Percentiles rank a stretch among this genome's conserved stretches.
Evolutionary conservation across 2,329 filamentous ascomycete genomes (phyloP).

Genomic region (Pseudomassariella vexata): DNA sequence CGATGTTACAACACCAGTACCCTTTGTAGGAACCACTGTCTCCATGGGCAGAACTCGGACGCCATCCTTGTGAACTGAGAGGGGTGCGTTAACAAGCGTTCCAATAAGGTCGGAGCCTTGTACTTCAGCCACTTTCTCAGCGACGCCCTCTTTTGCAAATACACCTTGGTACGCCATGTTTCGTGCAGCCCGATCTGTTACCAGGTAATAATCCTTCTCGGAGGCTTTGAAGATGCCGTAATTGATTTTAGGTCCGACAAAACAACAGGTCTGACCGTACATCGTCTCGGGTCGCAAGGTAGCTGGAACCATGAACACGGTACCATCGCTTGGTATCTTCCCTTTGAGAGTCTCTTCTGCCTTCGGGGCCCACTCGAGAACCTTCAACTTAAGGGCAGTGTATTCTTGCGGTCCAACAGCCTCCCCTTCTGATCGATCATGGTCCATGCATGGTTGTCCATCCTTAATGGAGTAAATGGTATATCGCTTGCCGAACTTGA

Average conservation of each 20-base stretch:
- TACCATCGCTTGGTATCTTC: constrained; percentile 72
- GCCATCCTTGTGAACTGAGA: constrained; percentile 77
- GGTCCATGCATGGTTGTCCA: constrained; percentile 81
- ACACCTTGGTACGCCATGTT: constrained; percentile 96
- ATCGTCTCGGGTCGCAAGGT: constrained; percentile 95
- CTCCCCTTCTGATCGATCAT: constrained; percentile 76
- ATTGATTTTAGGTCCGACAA: constrained; percentile 81
- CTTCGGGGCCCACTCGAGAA: constrained; percentile 79
- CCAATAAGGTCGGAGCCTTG: constrained; percentile 77
- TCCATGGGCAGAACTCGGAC: constrained; percentile 95
- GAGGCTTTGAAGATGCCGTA: constrained; percentile 84
- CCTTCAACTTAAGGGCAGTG: constrained; percentile 83
- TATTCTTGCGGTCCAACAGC: constrained; percentile 86
- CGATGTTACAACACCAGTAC: constrained; percentile 91
- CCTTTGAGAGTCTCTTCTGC: constrained; percentile 66
- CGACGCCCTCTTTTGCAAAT: constrained; percentile 70
- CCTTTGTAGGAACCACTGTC: constrained; percentile 84
- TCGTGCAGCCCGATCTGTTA: constrained; percentile 78
- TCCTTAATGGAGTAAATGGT: constrained; percentile 92
- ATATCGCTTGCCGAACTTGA: constrained; percentile 88
- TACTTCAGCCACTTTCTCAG: constrained; percentile 69
- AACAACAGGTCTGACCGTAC: constrained; percentile 97
- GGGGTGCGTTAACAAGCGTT: constrained; percentile 81
- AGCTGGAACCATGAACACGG: constrained; percentile 85
- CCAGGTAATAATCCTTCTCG: constrained; percentile 75